Base-by-base conservation (phyloP, 495 filamentous ascomycete genomes). In the Hypoxylon trugodes region DNA sequence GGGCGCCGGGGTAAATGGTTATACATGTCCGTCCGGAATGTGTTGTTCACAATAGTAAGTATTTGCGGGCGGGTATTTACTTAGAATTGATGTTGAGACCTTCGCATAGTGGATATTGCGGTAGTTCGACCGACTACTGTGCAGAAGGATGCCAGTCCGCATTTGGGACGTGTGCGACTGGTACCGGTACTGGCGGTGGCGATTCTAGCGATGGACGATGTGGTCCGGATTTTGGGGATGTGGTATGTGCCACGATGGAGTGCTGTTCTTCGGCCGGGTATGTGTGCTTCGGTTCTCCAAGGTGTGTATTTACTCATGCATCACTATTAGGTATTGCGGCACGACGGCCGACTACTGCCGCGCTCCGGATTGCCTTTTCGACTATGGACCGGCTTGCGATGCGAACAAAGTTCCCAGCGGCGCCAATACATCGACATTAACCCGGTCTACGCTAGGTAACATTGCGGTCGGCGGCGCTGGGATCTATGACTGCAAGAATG, bases 341-440 rank as follows among this genome's bases (percentile, higher is more conserved):
- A 81, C 78, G 3, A 81, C 79, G 2, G 59, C 70, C 25, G 79
- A 76, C 13, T 80, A 86, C 65, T 89, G 86, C 65, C 60, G 52
- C 6, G 86, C 85, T 28, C 86, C 86, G 2, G 84, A 84, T 33
- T 89, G 86, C 61, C 79, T 79, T 51, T 76, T 83, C 36, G 76
- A 82, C 36, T 89, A 72, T 57, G 64, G 71, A n/a, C 86, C 85
- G 32, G 74, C 70, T 24, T 89, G 86, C 56, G 86, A 89, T 69
- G 79, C 85, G 6, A 80, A 82, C 59, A 69, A 72, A 30, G 74
- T 69, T 1, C 86, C 86, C 1, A 66, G 74, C n/a, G 86, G 86
- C 21, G 69, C 74, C 3, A 76, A 78, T n/a, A 88, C 86, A 0
- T 74, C 76, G 6, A 69, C 75, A 1, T 75, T 86, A 51, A 65